A percentile compares a stretch with the other conserved stretches of the same genome.
Evolutionary conservation across 1,284 basidiomycete genomes (phyloP).

Genomic region (Mrakiaceae sp.): DNA sequence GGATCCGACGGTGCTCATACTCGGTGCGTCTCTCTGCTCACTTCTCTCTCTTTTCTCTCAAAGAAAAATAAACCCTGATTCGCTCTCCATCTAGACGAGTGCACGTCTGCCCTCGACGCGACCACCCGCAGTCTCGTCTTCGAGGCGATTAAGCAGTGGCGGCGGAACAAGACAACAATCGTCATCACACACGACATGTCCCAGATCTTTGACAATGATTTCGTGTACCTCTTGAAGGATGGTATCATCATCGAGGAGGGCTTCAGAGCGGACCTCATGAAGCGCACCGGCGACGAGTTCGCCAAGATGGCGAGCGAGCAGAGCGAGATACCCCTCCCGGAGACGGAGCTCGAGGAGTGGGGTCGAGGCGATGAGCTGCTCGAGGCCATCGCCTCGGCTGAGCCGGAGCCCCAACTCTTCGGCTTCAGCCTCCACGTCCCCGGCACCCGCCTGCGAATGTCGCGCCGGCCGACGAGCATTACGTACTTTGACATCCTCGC

Average conservation of each 20-base stretch:
- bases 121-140: slow-evolving; percentile 79
- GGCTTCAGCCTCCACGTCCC: slow-evolving; percentile 6
- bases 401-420: neutral
- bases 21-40: slow-evolving; percentile 49
- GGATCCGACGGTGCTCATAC: slow-evolving; percentile 79
- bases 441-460: neutral
- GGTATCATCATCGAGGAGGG: slow-evolving; percentile 81
- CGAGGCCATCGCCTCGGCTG: slow-evolving; percentile 18
- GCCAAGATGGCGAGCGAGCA: slow-evolving; percentile 34
- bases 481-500: slow-evolving; percentile 27
- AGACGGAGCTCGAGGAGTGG: slow-evolving; percentile 22
- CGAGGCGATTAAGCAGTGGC: slow-evolving; percentile 74
- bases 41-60: neutral
- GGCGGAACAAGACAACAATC: slow-evolving; percentile 75
- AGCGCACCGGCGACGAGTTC: slow-evolving; percentile 35
- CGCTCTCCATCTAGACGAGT: slow-evolving; percentile 57
- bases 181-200: slow-evolving; percentile 93
- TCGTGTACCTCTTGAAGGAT: slow-evolving; percentile 80
- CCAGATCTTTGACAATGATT: slow-evolving; percentile 65
- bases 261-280: slow-evolving; percentile 62
- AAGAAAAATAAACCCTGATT: neutral
- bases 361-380: slow-evolving; percentile 33
- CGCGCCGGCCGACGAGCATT: slow-evolving; percentile 2
- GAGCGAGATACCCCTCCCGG: slow-evolving; percentile 27
- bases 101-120: slow-evolving; percentile 86